Evolutionary conservation across 2,329 filamentous ascomycete species (phyloP).

Genomic region (Phialocephala subalpina): DNA sequence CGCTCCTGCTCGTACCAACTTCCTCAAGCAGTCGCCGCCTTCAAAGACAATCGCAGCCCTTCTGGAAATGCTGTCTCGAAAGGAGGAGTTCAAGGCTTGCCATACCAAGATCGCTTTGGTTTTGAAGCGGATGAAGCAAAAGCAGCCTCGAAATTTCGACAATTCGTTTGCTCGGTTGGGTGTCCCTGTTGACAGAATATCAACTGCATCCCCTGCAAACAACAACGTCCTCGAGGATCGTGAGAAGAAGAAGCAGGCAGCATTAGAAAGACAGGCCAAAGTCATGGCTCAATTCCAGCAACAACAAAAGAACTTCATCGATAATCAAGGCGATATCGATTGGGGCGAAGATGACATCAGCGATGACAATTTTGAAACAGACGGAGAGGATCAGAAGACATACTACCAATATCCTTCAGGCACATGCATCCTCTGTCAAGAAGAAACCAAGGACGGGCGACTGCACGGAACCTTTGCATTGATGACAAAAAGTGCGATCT

Average conservation of each 20-base stretch:
- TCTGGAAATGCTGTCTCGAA: conserved; percentile 67
- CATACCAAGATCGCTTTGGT: conserved; percentile 86
- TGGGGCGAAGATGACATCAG: conserved; percentile 86
- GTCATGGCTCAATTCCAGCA: conserved; percentile 99
- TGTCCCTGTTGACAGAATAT: conserved; percentile 79
- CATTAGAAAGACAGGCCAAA: conserved; percentile 85
- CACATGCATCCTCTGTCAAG: conserved; percentile 95
- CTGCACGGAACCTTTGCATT: conserved; percentile 95
- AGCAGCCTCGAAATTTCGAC: conserved; percentile 77
- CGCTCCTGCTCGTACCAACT: conserved; percentile 67
- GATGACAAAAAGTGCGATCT: conserved; percentile 83
- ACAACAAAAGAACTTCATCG: conserved; percentile 94
- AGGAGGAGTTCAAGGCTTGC: conserved; percentile 81
- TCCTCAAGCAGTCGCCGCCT: conserved; percentile 61
- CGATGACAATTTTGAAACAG: conserved; percentile 68
- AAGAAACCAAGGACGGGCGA: conserved; percentile 88
- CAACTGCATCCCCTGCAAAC: conserved; percentile 81
- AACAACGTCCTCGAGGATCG: conserved; percentile 66
- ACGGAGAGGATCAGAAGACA: conserved; percentile 74
- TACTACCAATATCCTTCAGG: conserved; percentile 91
- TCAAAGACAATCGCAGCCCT: conserved; percentile 70
- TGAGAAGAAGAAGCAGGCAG: conserved; percentile 89
- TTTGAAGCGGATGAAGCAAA: conserved; percentile 84
- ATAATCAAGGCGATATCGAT: conserved; percentile 85
- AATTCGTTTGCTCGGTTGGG: conserved; percentile 69